phyloP scores from a whole-genome alignment of 2,329 filamentous ascomycete genomes.

The Torrubiellomyces zombiae region DNA sequence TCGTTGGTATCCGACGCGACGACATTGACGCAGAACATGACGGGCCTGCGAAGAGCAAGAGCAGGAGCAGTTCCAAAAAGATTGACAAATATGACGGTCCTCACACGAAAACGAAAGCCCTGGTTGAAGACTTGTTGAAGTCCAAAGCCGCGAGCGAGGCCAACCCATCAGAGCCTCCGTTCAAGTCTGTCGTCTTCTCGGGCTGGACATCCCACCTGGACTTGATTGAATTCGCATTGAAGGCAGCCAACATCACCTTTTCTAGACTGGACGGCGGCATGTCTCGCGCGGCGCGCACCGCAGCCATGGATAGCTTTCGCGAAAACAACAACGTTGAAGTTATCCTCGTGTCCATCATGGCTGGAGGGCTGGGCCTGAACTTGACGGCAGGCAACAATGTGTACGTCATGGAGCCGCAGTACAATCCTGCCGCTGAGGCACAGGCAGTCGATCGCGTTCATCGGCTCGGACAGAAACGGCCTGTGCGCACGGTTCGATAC shows the following conservation, averaged over 20 bases:
- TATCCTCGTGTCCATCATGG: constrained; percentile 82
- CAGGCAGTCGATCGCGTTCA: constrained; percentile 92
- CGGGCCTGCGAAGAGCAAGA: constrained; percentile 23
- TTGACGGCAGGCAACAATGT: constrained; percentile 72
- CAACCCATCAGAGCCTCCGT: constrained; percentile 50
- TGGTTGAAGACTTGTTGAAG: constrained; percentile 57
- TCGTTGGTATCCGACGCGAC: constrained; percentile 51
- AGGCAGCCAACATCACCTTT: constrained; percentile 47
- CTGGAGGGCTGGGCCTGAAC: constrained; percentile 83
- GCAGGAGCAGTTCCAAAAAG: constrained; percentile 29
- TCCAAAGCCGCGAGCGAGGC: constrained; percentile 45
- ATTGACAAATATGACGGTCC: constrained; percentile 64
- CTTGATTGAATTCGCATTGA: constrained; percentile 70
- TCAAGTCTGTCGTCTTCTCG: constrained; percentile 90
- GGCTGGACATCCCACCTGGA: constrained; percentile 94
- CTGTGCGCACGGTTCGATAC: constrained; percentile 73
- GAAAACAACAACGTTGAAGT: constrained; percentile 55
- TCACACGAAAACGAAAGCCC: constrained; percentile 77
- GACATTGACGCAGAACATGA: constrained; percentile 41
- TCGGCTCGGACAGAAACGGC: constrained; percentile 74
- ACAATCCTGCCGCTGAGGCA: constrained; percentile 86
- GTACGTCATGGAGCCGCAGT: constrained; percentile 97
- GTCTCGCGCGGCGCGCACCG: constrained; percentile 55
- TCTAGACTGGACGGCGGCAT: constrained; percentile 85
- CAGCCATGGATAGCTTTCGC: constrained; percentile 63